Conservation (phyloP, 495 filamentous ascomycete genomes). For the Penicillium soppii region DNA sequence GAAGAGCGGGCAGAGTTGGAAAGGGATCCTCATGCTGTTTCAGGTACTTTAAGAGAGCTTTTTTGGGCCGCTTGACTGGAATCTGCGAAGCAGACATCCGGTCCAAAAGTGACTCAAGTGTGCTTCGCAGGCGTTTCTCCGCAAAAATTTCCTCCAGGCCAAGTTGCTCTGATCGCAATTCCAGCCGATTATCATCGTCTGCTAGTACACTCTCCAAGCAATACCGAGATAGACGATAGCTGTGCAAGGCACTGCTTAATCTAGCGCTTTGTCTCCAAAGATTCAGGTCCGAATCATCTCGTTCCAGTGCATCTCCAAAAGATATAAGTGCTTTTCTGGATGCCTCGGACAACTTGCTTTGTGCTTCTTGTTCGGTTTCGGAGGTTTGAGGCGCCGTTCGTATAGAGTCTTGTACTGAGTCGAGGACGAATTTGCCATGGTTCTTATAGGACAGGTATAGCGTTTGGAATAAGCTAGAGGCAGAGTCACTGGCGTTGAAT, state of each 20-base stretch:
- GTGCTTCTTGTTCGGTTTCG: constrained; percentile 39
- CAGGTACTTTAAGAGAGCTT: constrained; percentile 60
- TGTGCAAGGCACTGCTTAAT: constrained; percentile 72
- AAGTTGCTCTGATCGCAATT: constrained; percentile 69
- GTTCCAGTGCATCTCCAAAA: constrained; percentile 76
- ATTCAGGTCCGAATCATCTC: constrained; percentile 89
- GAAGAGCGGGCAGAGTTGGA: constrained; percentile 66
- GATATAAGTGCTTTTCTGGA: constrained; percentile 49
- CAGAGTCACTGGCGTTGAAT: constrained; percentile 56
- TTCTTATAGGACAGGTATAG: constrained; percentile 95
- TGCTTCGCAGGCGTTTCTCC: constrained; percentile 68
- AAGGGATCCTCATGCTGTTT: constrained; percentile 71
- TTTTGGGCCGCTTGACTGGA: constrained; percentile 64
- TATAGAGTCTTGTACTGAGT: constrained; percentile 57
- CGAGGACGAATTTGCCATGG: constrained; percentile 83
- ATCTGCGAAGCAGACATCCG: constrained; percentile 63
- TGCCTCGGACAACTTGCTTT: constrained; percentile 22
- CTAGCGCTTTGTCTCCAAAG: constrained; percentile 88
- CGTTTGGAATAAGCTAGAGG: constrained; percentile 80
- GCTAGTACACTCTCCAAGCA: constrained; percentile 91
- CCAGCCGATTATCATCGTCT: constrained; percentile 70
- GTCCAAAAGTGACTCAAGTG: constrained; percentile 69
- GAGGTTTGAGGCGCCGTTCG: constrained; percentile 24
- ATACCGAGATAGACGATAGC: constrained; percentile 74
- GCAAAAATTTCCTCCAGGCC: constrained; percentile 86